A percentile compares a stretch with the other conserved stretches of the same genome.
These are phyloP conservation scores for Fraxinus xanthoxyloides DNA, from an alignment of 305 asterid genomes.

Conservation along the genomic window DNA sequence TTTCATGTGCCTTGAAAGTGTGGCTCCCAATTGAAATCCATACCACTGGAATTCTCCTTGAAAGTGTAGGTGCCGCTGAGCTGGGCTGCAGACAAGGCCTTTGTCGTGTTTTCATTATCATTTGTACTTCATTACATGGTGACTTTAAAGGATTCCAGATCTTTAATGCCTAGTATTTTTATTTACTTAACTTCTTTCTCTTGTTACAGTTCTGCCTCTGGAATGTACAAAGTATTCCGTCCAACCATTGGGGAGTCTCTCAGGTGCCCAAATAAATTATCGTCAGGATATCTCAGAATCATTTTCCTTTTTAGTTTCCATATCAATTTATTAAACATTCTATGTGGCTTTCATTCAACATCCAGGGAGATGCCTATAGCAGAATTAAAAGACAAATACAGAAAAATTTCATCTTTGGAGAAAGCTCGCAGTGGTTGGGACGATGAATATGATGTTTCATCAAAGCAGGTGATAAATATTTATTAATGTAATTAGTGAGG, in stretches of 20 bases:
- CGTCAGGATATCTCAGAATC: slow-evolving; percentile 20
- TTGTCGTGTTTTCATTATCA: neutral
- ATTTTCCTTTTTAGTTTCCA: slow-evolving; percentile 23
- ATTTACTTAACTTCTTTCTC: slow-evolving; percentile 16
- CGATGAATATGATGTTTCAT: slow-evolving; percentile 74
- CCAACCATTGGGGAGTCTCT: slow-evolving; percentile 91
- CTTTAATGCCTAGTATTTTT: neutral
- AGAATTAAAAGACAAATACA: slow-evolving; percentile 86
- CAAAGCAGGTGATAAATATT: slow-evolving; percentile 61
- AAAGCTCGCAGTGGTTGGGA: slow-evolving; percentile 86
- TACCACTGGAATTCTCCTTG: neutral
- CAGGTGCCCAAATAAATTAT: slow-evolving; percentile 49
- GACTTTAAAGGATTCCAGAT: neutral
- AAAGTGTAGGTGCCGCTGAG: neutral
- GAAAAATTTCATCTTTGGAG: slow-evolving; percentile 61
- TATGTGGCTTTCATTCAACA: slow-evolving; percentile 18
- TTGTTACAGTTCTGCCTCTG: slow-evolving; percentile 66
- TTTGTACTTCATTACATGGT: neutral
- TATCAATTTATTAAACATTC: slow-evolving; percentile 16
- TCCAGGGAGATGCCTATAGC: slow-evolving; percentile 88
- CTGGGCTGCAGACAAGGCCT: neutral
- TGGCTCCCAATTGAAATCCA: neutral
- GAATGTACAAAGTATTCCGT: slow-evolving; percentile 73
- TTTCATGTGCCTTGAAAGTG: neutral
- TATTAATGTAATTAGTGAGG: slow-evolving; percentile 4